phyloP scores from a whole-genome alignment of 2,329 filamentous ascomycete species.

The Colletotrichum sp. region DNA sequence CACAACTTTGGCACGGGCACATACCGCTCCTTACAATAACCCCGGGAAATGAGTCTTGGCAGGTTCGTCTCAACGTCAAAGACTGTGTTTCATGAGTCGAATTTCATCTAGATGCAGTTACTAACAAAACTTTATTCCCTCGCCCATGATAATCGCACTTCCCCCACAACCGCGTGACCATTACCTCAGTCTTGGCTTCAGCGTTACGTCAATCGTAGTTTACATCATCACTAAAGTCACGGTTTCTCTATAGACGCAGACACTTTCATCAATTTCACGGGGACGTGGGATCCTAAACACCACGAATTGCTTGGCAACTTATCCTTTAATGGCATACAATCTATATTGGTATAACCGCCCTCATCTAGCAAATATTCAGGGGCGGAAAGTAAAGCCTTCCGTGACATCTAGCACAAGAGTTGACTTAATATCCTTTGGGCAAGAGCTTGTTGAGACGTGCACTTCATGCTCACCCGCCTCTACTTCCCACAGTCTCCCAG shows the following conservation, averaged over 20 bases:
- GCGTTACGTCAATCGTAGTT: not conserved
- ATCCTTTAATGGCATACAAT: not conserved
- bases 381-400: not conserved
- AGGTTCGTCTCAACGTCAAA: not conserved
- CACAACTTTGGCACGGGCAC: not conserved
- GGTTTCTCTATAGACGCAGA: not conserved
- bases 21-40: not conserved
- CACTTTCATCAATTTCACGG: rapidly evolving
- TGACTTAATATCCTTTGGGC: not conserved
- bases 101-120: not conserved
- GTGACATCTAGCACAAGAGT: not conserved
- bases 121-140: not conserved
- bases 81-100: not conserved
- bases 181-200: not conserved
- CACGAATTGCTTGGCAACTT: not conserved
- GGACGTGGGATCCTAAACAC: not conserved
- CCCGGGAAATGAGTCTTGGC: not conserved
- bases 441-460: not conserved
- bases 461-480: not conserved
- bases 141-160: not conserved
- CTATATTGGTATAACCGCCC: not conserved
- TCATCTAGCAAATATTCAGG: not conserved
- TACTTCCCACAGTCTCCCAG: not conserved
- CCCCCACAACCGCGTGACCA: not conserved
- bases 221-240: not conserved